These are phyloP conservation scores for Tetrahymena thermophila DNA, from an alignment of 73 alveolate species.

Conservation along the genomic window DNA sequence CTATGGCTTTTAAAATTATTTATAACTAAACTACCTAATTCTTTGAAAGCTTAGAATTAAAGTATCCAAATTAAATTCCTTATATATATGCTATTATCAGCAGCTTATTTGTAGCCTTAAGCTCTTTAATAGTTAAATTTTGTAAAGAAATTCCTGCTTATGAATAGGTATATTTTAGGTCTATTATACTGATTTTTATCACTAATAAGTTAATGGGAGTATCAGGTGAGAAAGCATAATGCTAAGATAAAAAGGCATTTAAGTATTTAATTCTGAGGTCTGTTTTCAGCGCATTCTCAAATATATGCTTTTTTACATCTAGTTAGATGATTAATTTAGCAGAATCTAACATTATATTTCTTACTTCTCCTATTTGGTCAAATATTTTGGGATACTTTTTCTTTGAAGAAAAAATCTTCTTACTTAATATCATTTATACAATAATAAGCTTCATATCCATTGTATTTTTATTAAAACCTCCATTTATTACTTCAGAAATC, in stretches of 20 bases:
- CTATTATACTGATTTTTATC: background rate
- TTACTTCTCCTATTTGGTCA: background rate
- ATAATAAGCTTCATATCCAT: background rate
- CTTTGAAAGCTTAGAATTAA: background rate
- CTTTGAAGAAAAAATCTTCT: background rate
- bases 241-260: background rate
- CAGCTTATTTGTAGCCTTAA: background rate
- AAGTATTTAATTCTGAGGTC: background rate
- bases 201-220: background rate
- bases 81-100: background rate
- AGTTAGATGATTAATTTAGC: background rate
- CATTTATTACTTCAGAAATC: background rate
- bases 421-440: background rate
- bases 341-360: background rate
- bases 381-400: background rate
- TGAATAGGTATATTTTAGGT: background rate
- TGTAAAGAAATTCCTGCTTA: background rate
- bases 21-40: background rate
- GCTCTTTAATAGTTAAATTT: background rate
- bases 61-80: background rate
- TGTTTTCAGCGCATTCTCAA: background rate
- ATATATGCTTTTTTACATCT: background rate
- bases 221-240: background rate
- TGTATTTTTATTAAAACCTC: background rate
- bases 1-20: background rate